Base-by-base conservation (phyloP, 768 basidiomycete species). In the Pulveroboletus sp. region DNA sequence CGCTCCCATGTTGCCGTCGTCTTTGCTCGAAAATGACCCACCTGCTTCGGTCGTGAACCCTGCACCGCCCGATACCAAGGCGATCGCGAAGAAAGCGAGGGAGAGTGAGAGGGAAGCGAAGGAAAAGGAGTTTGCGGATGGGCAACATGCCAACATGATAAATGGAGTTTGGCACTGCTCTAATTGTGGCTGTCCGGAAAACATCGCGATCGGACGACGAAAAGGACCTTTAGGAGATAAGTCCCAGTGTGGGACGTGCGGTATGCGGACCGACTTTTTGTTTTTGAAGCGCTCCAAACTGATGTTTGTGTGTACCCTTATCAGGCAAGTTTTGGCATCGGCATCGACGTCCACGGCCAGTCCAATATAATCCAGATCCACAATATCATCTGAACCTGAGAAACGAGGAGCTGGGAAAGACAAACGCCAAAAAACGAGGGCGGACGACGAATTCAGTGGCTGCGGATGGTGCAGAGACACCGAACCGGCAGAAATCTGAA, bases 81-180 rank as follows among this genome's bases (percentile, higher is more conserved):
- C 74, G 17, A 69, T 71, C 5, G 79, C 81, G 42, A 87, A 83
- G 69, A 73, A 81, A 35, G 76, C 75, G 21, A 86, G 85, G 69
- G 89, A 90, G 65, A 73, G 81, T 12, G 89, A 89, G 69, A 71
- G 85, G 31, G 87, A 89, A 61, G 88, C 89, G 18, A 91, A 90
- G 66, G 86, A 89, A 66, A 84, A 76, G 62, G 89, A 89, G 67
- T 89, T 83, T 62, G 83, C 83, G 36, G 85, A 91, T 59, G 86
- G 88, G 8, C 87, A 89, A 62, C 89, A 89, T 60, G 76, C 84
- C 35, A 89, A 91, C 63, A 75, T 80, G 58, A 86, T 93, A 63
- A 74, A 93, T 57, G 91, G 89, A 1, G 76, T 89, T 5, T 96
- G 93, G 93, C 90, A 93, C 70, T 97, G 93, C 64, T 92, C 90